These are phyloP conservation scores for Phyllosticta citribraziliensis DNA, from an alignment of 2,329 filamentous ascomycete species.

Conservation along the genomic window DNA sequence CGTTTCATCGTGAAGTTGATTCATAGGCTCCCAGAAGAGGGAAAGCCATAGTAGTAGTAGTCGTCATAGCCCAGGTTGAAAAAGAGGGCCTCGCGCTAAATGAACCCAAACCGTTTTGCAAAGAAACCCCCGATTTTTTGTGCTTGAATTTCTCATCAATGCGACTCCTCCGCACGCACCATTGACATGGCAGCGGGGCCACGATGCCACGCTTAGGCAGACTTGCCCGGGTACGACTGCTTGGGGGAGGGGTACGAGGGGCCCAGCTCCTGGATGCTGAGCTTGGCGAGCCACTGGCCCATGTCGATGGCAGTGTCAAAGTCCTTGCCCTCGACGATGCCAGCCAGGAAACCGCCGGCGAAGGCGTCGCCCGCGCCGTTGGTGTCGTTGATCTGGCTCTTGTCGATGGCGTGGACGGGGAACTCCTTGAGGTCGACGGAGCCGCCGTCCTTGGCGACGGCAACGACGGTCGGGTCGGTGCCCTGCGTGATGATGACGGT, in stretches of 20 bases:
- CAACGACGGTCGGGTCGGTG: constrained; percentile 80
- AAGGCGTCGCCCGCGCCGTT: constrained; percentile 97
- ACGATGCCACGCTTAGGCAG: background rate
- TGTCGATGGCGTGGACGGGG: constrained; percentile 69
- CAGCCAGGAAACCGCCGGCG: constrained; percentile 85
- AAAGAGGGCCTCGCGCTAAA: background rate
- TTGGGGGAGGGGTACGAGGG: constrained; percentile 41
- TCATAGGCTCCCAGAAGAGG: background rate
- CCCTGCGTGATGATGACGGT: constrained; percentile 92
- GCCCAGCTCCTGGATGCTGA: constrained; percentile 91
- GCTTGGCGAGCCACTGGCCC: constrained; percentile 90
- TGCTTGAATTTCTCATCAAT: background rate
- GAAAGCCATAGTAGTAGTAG: background rate
- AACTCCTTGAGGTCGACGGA: constrained; percentile 60
- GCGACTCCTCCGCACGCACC: background rate
- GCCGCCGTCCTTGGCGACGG: constrained; percentile 57
- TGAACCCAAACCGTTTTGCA: background rate
- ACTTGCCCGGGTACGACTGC: constrained; percentile 26
- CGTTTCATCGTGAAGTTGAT: background rate
- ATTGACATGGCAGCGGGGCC: too few relatives aligned
- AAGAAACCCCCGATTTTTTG: background rate
- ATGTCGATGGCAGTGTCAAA: constrained; percentile 74
- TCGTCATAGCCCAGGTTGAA: background rate
- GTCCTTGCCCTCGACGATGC: constrained; percentile 73
- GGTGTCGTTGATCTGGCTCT: constrained; percentile 81